These are phyloP conservation scores for Lumnitzera littorea DNA, from an alignment of 345 rosid species.

Conservation along the genomic window DNA sequence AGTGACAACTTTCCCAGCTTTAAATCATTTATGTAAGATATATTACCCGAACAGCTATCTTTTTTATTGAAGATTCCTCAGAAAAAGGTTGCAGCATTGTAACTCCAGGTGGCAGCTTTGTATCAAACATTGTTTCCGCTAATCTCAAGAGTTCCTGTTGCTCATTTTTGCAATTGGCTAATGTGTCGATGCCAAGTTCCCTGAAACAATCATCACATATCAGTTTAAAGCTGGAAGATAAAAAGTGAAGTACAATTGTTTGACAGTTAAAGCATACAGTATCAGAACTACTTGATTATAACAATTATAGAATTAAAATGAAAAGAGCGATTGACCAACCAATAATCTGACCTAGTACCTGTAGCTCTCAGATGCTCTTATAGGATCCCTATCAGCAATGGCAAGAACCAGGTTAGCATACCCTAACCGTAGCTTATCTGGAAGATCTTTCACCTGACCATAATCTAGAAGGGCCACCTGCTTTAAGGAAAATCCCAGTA, in stretches of 20 bases:
- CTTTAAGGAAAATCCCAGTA: constrained; percentile 15
- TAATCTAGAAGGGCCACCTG: constrained; percentile 93
- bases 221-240: too few species aligned
- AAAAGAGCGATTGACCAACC: constrained; percentile 1
- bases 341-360: constrained; percentile 32
- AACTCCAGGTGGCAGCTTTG: constrained; percentile 81
- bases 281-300: too few species aligned
- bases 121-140: constrained; percentile 86
- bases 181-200: constrained; percentile 75
- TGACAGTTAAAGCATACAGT: too few species aligned
- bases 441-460: constrained; percentile 98
- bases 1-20: too few species aligned
- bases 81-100: constrained; percentile 75
- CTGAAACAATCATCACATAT: constrained; percentile 16
- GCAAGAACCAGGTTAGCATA: constrained; percentile 86
- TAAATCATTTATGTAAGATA: background rate
- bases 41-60: constrained; percentile 62
- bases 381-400: constrained; percentile 63
- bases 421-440: constrained; percentile 71
- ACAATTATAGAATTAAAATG: too few species aligned
- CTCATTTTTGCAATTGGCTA: constrained; percentile 55
- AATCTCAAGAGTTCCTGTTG: constrained; percentile 59
- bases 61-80: constrained; percentile 72
- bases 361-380: constrained; percentile 60
- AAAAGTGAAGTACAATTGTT: too few species aligned